Conservation (phyloP, 2,329 filamentous ascomycete genomes). For the Calycina herbarum region DNA sequence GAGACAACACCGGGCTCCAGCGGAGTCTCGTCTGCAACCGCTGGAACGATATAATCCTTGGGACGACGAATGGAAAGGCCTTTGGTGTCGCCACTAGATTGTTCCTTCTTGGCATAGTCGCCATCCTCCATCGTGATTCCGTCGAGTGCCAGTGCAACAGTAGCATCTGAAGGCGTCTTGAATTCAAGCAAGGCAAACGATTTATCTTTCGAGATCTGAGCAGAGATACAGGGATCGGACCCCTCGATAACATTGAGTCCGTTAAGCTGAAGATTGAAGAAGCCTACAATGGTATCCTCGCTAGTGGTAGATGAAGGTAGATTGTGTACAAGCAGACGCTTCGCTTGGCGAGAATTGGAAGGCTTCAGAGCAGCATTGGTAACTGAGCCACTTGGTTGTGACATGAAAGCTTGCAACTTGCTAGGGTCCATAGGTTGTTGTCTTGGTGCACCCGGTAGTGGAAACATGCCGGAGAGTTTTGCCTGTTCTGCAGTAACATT, state of each 20-base stretch:
- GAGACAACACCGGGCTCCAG: slow-evolving; percentile 77
- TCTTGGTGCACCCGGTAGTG: slow-evolving; percentile 88
- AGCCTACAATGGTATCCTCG: slow-evolving; percentile 74
- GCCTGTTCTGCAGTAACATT: slow-evolving; percentile 98
- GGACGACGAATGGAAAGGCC: slow-evolving; percentile 80
- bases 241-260: slow-evolving; percentile 89
- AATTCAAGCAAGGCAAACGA: slow-evolving; percentile 90
- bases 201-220: slow-evolving; percentile 76
- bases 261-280: slow-evolving; percentile 96
- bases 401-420: slow-evolving; percentile 94
- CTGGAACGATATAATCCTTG: slow-evolving; percentile 95
- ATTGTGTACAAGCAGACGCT: slow-evolving; percentile 86
- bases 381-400: slow-evolving; percentile 72
- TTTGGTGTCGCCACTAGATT: slow-evolving; percentile 48
- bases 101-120: slow-evolving; percentile 55
- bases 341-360: slow-evolving; percentile 89
- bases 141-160: slow-evolving; percentile 85
- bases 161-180: slow-evolving; percentile 82
- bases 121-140: slow-evolving; percentile 84
- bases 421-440: slow-evolving; percentile 94
- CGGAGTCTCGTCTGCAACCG: slow-evolving; percentile 69
- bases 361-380: slow-evolving; percentile 80
- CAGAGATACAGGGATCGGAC: slow-evolving; percentile 80
- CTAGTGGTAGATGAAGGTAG: slow-evolving; percentile 65
- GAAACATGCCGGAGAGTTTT: slow-evolving; percentile 99